Conservation (phyloP, 2,329 filamentous ascomycete genomes). For the Alternaria rosae region DNA sequence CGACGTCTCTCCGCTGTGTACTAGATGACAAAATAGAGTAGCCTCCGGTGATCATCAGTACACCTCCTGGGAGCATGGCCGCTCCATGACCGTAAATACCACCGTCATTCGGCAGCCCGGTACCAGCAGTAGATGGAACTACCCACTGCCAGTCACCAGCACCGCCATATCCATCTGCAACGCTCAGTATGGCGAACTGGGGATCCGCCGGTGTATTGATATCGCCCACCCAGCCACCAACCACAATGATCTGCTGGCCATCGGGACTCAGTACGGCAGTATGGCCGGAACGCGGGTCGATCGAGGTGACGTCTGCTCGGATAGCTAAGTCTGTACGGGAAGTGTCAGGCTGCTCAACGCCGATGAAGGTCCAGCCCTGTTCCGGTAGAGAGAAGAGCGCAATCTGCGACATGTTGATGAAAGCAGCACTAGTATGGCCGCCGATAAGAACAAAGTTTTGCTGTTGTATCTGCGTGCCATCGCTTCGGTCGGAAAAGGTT, state of each 20-base stretch:
- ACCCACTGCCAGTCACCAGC: constrained; percentile 72
- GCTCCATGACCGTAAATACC: constrained; percentile 70
- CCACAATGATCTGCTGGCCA: constrained; percentile 76
- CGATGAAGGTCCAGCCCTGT: constrained; percentile 83
- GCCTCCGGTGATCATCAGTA: constrained; percentile 69
- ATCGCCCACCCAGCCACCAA: constrained; percentile 94
- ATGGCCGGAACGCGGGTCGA: constrained; percentile 89
- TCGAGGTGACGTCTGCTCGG: constrained; percentile 53
- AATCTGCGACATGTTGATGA: constrained; percentile 93
- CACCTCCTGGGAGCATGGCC: constrained; percentile 65
- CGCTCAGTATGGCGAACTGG: constrained; percentile 77
- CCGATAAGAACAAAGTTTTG: constrained; percentile 82
- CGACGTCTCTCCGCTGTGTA: constrained; percentile 46
- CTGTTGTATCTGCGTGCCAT: constrained; percentile 71
- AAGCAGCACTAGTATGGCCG: constrained; percentile 82
- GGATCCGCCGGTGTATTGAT: constrained; percentile 77
- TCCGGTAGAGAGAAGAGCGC: constrained; percentile 88
- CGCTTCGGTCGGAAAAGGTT: constrained; percentile 71
- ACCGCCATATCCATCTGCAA: constrained; percentile 75
- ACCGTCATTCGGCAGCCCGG: constrained; percentile 51
- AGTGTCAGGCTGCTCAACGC: constrained; percentile 61
- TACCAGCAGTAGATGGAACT: constrained; percentile 61
- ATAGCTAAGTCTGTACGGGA: constrained; percentile 65
- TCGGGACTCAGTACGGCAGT: constrained; percentile 82
- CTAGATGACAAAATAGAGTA: constrained; percentile 58